A percentile compares a stretch with the other conserved stretches of the same genome.
phyloP scores from a whole-genome alignment of 2,329 filamentous ascomycete genomes.

The Fusarium udum region DNA sequence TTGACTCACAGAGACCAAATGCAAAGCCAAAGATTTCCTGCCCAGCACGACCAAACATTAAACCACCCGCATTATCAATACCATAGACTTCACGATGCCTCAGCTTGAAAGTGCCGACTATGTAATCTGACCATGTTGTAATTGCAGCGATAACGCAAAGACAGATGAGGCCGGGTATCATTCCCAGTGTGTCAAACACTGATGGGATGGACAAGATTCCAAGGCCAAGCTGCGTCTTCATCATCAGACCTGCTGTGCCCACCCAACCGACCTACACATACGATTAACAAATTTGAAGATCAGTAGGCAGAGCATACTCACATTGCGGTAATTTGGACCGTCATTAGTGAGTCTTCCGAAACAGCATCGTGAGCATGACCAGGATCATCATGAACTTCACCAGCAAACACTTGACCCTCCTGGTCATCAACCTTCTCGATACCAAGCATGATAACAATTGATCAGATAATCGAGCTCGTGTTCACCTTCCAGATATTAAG shows the following conservation, averaged over 20 bases:
- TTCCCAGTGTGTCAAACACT: constrained; percentile 56
- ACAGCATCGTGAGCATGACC: constrained; percentile 24
- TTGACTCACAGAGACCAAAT: constrained; percentile 48
- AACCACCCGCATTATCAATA: constrained; percentile 60
- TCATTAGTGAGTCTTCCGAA: constrained; percentile 41
- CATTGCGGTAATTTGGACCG: constrained; percentile 45
- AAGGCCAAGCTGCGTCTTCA: constrained; percentile 58
- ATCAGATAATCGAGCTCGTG: not conserved
- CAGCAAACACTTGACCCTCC: not conserved
- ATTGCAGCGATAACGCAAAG: constrained; percentile 54
- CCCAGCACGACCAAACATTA: constrained; percentile 58
- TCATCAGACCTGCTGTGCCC: constrained; percentile 55
- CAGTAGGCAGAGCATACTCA: not conserved
- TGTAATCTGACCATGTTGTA: constrained; percentile 60
- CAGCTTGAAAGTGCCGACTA: constrained; percentile 61
- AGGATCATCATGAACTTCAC: constrained; percentile 5
- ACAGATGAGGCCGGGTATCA: constrained; percentile 58
- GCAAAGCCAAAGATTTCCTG: constrained; percentile 52
- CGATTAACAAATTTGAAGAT: not conserved
- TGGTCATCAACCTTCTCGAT: not conserved
- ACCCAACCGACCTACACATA: constrained; percentile 52
- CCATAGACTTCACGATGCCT: constrained; percentile 61
- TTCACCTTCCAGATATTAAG: not conserved
- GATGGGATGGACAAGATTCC: constrained; percentile 58
- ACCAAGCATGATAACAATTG: not conserved